Evolutionary conservation across 2,329 filamentous ascomycete genomes (phyloP).

Genomic region (Aspergillus bombycis): DNA sequence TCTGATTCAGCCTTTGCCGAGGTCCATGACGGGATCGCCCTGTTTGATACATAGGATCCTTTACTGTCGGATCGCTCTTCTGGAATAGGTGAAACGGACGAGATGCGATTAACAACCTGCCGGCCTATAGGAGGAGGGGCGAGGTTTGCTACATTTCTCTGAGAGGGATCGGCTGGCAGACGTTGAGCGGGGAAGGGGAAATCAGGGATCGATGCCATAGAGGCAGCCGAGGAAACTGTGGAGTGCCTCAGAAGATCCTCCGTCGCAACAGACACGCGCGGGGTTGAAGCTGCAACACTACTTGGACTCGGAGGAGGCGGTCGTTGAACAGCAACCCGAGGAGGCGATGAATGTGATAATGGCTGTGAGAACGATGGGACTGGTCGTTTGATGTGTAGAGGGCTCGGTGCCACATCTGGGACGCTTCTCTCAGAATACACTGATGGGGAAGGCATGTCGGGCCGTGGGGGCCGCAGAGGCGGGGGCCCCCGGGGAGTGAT

Average conservation of each 20-base stretch:
- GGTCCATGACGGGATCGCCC: conserved; percentile 71
- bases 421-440: conserved; percentile 38
- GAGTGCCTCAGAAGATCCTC: conserved; percentile 35
- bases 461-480: conserved; percentile 47
- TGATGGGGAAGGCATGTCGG: conserved; percentile 41
- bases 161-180: conserved; percentile 26
- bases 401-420: conserved; percentile 29
- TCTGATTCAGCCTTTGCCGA: conserved; percentile 52
- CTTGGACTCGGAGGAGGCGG: conserved; percentile 25
- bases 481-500: conserved; percentile 40
- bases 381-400: conserved; percentile 25
- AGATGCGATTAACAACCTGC: conserved; percentile 61
- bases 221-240: conserved; percentile 25
- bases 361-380: conserved; percentile 34
- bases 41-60: conserved; percentile 70
- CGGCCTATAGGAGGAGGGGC: conserved; percentile 30
- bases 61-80: conserved; percentile 66
- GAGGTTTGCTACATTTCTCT: conserved; percentile 32
- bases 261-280: conserved; percentile 30
- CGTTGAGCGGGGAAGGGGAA: conserved; percentile 26
- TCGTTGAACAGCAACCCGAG: conserved; percentile 22
- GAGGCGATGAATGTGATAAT: conserved; percentile 22
- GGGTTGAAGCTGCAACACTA: conserved; percentile 26
- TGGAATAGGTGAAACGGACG: conserved; percentile 74
- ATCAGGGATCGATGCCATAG: conserved; percentile 35